Evolutionary conservation across 441 rosid species (phyloP), one percentile per base, ranked within the genome.

Genomic region (Codiaeum variegatum): DNA sequence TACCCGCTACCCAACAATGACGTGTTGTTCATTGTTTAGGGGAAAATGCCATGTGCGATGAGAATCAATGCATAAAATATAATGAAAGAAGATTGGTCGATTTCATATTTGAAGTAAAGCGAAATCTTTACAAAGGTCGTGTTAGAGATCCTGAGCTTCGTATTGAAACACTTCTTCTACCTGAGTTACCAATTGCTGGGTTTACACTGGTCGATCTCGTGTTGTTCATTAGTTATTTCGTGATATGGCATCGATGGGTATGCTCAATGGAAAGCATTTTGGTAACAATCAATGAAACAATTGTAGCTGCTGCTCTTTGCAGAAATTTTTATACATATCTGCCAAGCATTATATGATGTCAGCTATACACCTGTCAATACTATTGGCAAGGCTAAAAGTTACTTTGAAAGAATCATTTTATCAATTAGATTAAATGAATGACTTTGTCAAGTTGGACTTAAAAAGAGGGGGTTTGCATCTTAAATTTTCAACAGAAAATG

Each of bases 211-310:
- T 42, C 81, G 84, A 12, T 42, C 86, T 62, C 86, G 86, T 34
- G 77, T 83, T 51, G 81, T 80, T 62, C n/a, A n/a, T n/a, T n/a
- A n/a, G n/a, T n/a, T n/a, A n/a, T 83, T 80, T 60, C 81, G 84
- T 5, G 66, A 73, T 13, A 29, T 78, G 60, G 81, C 84, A 13
- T 59, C 73, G n/a, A 65, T 76, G 46, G 82, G 84, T 40, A 72
- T 78, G 84, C 51, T 83, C 69, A 66, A 60, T 67, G 82, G 86
- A 80, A 83, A 64, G 79, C 86, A 5, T 83, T 81, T 34, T 83
- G 86, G 86, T 80, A 64, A 73, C 38, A 6, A 36, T 52, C 5
- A 16, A 36, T 54, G 1, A 9, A 44, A 65, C 21, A 28, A 13
- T 61, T 62, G 66, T 38, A 28, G 61, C 18, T 16, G 32, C 23